A percentile compares a stretch with the other conserved stretches of the same genome.
Conservation (phyloP, 2,329 filamentous ascomycete species). For the Nemania sp. region DNA sequence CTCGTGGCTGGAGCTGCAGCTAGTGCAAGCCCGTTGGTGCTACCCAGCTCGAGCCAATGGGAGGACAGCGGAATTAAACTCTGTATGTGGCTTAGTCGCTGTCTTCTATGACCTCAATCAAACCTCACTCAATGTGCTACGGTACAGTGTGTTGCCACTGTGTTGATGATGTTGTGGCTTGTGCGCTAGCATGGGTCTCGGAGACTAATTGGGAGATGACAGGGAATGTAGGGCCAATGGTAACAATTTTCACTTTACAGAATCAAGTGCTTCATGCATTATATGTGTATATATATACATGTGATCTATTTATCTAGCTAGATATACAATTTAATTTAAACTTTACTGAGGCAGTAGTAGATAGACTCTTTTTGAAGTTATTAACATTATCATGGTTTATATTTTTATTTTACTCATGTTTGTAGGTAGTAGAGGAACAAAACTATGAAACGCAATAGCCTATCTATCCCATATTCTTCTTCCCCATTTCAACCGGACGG, state of each 20-base stretch:
- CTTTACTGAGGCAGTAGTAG: no score
- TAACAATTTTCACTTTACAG: neutral
- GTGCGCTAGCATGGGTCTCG: constrained; percentile 8
- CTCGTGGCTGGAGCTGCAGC: constrained; percentile 23
- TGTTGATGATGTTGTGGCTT: constrained; percentile 8
- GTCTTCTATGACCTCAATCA: neutral
- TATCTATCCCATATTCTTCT: no score
- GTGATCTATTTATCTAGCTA: no score
- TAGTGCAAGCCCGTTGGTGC: constrained; percentile 9
- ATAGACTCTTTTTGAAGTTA: no score
- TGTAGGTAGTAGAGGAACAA: no score
- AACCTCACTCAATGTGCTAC: neutral
- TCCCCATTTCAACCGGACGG: no score
- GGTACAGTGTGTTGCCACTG: neutral
- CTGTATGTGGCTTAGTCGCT: constrained; percentile 25
- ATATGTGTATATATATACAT: neutral
- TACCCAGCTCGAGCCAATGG: constrained; percentile 12
- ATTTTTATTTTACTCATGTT: no score
- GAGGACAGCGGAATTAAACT: neutral
- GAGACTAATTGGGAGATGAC: constrained; percentile 30
- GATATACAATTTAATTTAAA: no score
- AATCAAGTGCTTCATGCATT: neutral
- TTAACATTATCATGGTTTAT: no score
- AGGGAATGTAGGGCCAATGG: constrained; percentile 33
- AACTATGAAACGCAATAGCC: no score